phyloP scores from a whole-genome alignment of 495 filamentous ascomycete species.

The Terfezia claveryi region DNA sequence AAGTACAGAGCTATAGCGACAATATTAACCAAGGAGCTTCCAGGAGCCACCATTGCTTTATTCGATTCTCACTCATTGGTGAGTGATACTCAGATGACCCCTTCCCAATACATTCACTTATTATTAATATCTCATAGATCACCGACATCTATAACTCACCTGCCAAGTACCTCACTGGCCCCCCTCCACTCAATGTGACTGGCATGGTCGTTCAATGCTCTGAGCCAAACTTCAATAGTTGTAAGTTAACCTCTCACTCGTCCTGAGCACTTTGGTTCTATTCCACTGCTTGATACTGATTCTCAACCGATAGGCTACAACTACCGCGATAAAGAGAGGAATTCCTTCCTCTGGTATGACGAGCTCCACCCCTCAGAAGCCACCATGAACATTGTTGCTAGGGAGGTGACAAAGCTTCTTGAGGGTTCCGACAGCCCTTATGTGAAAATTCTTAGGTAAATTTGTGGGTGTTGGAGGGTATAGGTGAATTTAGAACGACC shows the following conservation, averaged over 20 bases:
- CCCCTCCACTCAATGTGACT: conserved; percentile 37
- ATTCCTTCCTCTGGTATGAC: conserved; percentile 35
- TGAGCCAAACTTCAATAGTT: conserved; percentile 7
- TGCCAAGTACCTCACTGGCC: conserved; percentile 32
- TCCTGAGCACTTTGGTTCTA: too few relatives aligned
- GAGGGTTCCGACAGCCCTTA: conserved; percentile 21
- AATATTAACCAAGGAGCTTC: conserved; percentile 1
- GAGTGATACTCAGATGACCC: conserved; percentile 2
- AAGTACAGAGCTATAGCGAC: conserved; percentile 38
- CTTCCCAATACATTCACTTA: neutral
- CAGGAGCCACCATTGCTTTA: conserved; percentile 35
- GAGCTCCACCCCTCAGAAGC: conserved; percentile 45
- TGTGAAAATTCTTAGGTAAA: too few relatives aligned
- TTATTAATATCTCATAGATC: conserved; percentile 21
- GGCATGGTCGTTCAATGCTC: conserved; percentile 33
- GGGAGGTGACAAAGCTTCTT: conserved; percentile 38
- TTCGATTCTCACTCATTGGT: conserved; percentile 41
- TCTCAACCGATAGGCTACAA: conserved; percentile 8
- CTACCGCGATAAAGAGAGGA: conserved; percentile 15
- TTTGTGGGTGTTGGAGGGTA: too few relatives aligned
- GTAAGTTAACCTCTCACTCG: conserved; percentile 14
- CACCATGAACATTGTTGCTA: conserved; percentile 31
- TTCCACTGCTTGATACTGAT: too few relatives aligned
- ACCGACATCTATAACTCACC: conserved; percentile 41
- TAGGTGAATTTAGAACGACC: too few relatives aligned